Evolutionary conservation across 148 eudicot species (phyloP).

Genomic region (Cornus florida): DNA sequence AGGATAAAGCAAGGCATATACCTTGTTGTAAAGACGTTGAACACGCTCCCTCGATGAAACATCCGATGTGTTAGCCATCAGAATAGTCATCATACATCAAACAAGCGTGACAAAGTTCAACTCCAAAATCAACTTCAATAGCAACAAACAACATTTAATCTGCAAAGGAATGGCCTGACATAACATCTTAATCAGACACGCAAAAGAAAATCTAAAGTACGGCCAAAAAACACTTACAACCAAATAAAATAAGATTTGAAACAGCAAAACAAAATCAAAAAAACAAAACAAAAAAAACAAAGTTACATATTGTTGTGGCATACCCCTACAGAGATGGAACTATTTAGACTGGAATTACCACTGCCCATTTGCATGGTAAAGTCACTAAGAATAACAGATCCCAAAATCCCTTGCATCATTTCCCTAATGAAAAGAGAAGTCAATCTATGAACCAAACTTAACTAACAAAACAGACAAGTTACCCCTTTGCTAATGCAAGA

Average conservation of each 20-base stretch:
- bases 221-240: background rate
- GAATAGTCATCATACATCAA: slow-evolving; percentile 73
- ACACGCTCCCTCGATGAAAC: slow-evolving; percentile 61
- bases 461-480: no score
- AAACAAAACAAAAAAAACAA: no score
- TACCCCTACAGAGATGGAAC: no score
- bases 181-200: slow-evolving; percentile 1
- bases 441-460: background rate
- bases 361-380: background rate
- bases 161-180: slow-evolving; percentile 2
- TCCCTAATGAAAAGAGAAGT: background rate
- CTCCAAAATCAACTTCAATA: slow-evolving; percentile 17
- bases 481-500: background rate
- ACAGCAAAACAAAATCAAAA: no score
- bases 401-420: background rate
- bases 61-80: slow-evolving; percentile 66
- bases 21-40: slow-evolving; percentile 71
- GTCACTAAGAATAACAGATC: background rate
- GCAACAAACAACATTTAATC: slow-evolving; percentile 40
- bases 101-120: slow-evolving; percentile 22
- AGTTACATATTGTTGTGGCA: background rate
- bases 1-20: slow-evolving; percentile 6
- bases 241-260: no score
- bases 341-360: background rate
- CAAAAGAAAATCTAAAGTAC: background rate